A percentile compares a stretch with the other conserved stretches of the same genome.
phyloP scores from a whole-genome alignment of 2,329 filamentous ascomycete species.

The Trichoderma endophyticum region DNA sequence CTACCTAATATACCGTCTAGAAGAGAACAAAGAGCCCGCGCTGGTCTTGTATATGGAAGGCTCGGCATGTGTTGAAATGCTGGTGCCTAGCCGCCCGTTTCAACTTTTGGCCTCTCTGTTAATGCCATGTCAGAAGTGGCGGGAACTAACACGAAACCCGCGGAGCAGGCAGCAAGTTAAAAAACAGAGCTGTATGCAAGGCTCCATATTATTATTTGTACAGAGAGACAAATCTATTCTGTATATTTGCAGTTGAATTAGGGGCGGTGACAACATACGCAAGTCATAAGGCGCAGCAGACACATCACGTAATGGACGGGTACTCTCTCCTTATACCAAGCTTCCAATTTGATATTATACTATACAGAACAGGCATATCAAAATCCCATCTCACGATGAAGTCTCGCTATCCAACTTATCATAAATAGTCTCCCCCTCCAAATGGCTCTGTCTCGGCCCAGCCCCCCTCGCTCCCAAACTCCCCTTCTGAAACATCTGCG shows the following conservation, averaged over 20 bases:
- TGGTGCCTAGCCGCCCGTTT: slow-evolving; percentile 21
- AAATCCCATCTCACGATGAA: slow-evolving; percentile 24
- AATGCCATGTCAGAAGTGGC: slow-evolving; percentile 8
- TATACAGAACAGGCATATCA: background rate
- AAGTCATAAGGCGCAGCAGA: background rate
- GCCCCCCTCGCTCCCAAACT: slow-evolving; percentile 25
- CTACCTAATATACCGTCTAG: background rate
- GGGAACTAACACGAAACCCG: background rate
- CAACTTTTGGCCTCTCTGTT: background rate
- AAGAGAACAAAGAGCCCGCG: background rate
- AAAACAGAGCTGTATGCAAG: background rate
- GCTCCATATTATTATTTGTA: background rate
- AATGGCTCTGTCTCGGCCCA: slow-evolving; percentile 27
- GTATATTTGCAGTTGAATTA: background rate
- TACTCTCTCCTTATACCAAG: background rate
- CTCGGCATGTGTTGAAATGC: slow-evolving; percentile 15
- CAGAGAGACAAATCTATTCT: background rate
- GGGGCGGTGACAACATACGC: background rate
- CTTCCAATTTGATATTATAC: background rate
- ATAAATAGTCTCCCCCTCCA: slow-evolving; percentile 29
- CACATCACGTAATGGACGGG: background rate
- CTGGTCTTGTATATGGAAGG: background rate
- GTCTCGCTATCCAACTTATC: slow-evolving; percentile 31
- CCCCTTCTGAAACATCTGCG: slow-evolving; percentile 35
- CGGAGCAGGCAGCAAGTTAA: slow-evolving; percentile 19